Evolutionary conservation across 257 asterid genomes (phyloP).

Genomic region (Przewalskia tangutica): DNA sequence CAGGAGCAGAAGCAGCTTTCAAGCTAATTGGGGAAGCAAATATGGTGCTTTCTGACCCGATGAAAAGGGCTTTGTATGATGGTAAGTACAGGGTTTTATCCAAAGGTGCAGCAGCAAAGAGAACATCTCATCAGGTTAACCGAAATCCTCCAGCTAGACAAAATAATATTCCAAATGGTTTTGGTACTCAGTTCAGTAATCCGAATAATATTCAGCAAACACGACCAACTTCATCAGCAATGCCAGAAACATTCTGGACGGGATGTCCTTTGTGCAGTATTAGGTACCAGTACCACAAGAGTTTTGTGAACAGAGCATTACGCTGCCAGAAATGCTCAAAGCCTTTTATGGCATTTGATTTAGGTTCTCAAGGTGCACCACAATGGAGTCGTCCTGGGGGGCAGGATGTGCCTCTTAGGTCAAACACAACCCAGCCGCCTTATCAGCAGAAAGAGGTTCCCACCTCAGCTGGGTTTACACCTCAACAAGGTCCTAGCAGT

Average conservation of each 20-base stretch:
- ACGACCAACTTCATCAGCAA: constrained; percentile 19
- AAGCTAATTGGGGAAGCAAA: constrained; percentile 76
- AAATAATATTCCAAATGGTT: constrained; percentile 26
- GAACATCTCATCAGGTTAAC: constrained; percentile 33
- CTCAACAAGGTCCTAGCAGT: constrained; percentile 17
- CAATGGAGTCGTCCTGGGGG: constrained; percentile 19
- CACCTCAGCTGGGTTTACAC: constrained; percentile 17
- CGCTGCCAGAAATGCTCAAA: constrained; percentile 43
- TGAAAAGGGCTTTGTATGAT: constrained; percentile 47
- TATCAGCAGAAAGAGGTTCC: constrained; percentile 19
- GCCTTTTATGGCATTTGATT: constrained; percentile 29
- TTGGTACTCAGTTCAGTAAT: constrained; percentile 15
- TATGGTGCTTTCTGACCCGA: constrained; percentile 51
- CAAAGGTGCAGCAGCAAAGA: constrained; percentile 27
- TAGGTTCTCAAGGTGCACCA: constrained; percentile 30
- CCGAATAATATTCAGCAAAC: constrained; percentile 28
- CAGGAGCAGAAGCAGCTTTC: constrained; percentile 92
- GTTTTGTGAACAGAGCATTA: constrained; percentile 18
- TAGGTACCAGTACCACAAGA: constrained; percentile 30
- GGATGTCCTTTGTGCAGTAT: constrained; percentile 50
- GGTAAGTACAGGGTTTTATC: constrained; percentile 22
- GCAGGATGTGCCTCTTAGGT: constrained; percentile 18
- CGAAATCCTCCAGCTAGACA: constrained; percentile 20
- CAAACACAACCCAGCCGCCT: constrained; percentile 17
- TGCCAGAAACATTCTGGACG: constrained; percentile 38